Conservation (phyloP, 2,329 filamentous ascomycete genomes). For the Diplocarpon rosae region DNA sequence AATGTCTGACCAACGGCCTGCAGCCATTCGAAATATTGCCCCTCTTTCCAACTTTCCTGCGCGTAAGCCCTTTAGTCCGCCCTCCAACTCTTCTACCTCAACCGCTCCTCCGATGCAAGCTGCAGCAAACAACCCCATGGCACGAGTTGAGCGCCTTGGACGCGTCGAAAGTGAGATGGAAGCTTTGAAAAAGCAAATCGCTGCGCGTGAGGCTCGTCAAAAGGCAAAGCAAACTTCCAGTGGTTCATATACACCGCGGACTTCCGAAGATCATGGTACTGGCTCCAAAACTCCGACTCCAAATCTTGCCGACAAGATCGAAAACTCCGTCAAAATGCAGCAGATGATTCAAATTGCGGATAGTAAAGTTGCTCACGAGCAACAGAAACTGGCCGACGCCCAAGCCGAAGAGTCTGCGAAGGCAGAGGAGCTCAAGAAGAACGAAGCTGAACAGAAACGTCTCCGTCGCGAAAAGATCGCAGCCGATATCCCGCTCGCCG, state of each 20-base stretch:
- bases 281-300: constrained; percentile 4
- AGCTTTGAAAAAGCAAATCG: constrained; percentile 39
- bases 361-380: constrained; percentile 13
- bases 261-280: constrained; percentile 7
- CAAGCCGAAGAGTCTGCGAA: constrained; percentile 19
- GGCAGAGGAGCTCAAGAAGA: constrained; percentile 16
- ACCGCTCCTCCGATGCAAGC: constrained; percentile 18
- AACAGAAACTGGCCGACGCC: constrained; percentile 21
- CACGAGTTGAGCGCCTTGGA: constrained; percentile 32
- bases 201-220: constrained; percentile 24
- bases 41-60: constrained; percentile 32
- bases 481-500: constrained; percentile 23
- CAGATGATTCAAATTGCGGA: constrained; percentile 16
- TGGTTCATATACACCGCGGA: constrained; percentile 21
- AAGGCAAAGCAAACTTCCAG: constrained; percentile 20
- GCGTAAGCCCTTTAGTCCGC: constrained; percentile 21
- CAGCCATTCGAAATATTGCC: constrained; percentile 34
- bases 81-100: constrained; percentile 14
- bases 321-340: constrained; percentile 22
- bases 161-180: constrained; percentile 48
- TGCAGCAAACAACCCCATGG: constrained; percentile 11
- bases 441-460: constrained; percentile 22
- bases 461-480: constrained; percentile 26
- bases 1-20: constrained; percentile 14
- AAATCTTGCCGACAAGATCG: constrained; percentile 15